phyloP scores from a whole-genome alignment of 345 rosid genomes.

The Aquilaria malaccensis region DNA sequence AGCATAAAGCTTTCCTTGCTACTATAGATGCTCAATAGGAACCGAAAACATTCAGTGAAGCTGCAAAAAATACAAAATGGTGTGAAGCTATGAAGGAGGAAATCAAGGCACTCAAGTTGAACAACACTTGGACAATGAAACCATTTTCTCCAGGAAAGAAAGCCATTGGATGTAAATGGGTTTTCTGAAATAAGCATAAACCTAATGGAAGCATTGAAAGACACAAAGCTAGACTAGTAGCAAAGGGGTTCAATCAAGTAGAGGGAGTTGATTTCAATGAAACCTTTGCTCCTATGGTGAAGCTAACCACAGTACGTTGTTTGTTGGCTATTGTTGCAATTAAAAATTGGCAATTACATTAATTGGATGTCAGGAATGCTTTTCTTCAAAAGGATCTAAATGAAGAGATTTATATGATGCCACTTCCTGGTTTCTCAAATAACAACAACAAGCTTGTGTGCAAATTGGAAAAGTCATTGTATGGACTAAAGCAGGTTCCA shows the following conservation, averaged over 20 bases:
- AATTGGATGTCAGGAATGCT: background rate
- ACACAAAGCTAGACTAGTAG: background rate
- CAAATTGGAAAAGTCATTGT: background rate
- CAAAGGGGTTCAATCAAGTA: background rate
- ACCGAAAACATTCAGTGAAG: too few species aligned
- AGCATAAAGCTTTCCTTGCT: too few species aligned
- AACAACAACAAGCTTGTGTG: background rate
- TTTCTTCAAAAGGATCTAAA: background rate
- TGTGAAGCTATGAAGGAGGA: background rate
- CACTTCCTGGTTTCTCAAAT: background rate
- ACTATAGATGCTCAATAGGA: too few species aligned
- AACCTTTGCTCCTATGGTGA: background rate
- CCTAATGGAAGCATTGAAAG: background rate
- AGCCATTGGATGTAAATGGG: background rate
- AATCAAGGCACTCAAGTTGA: background rate
- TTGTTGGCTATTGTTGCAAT: background rate
- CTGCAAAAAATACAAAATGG: background rate
- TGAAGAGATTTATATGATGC: constrained; percentile 1
- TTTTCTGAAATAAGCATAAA: background rate
- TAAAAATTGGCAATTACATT: background rate
- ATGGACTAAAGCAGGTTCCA: background rate
- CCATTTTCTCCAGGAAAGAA: background rate
- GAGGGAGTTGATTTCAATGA: background rate
- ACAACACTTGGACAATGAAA: background rate
- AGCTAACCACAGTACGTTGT: background rate